A percentile compares a stretch with the other conserved stretches of the same genome.
Conservation (phyloP, 805 yeast species). For the Teunomyces lycoperdinae region DNA sequence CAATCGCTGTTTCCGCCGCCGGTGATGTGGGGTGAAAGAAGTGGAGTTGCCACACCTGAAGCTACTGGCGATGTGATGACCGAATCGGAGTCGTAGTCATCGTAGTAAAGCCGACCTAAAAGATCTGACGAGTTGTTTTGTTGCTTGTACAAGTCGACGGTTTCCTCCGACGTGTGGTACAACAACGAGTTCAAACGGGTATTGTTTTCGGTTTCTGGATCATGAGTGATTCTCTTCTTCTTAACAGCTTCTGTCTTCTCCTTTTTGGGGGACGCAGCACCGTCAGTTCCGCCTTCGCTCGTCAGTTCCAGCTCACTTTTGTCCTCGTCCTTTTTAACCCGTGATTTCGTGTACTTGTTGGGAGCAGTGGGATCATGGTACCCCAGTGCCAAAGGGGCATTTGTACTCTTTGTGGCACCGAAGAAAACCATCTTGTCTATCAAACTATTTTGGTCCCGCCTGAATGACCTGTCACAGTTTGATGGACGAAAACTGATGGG, state of each 20-base stretch:
- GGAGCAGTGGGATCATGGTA: slow-evolving; percentile 6
- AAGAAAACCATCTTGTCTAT: slow-evolving; percentile 3
- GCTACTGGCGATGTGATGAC: slow-evolving; percentile 15
- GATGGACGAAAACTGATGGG: neutral
- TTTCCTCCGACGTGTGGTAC: slow-evolving; percentile 37
- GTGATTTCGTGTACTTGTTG: slow-evolving; percentile 3
- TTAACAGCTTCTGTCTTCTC: slow-evolving; percentile 4
- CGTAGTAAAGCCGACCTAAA: slow-evolving; percentile 41
- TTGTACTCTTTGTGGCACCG: slow-evolving; percentile 2
- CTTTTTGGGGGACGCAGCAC: neutral
- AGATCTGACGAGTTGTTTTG: slow-evolving; percentile 40
- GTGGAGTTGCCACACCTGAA: slow-evolving; percentile 16
- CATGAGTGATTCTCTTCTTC: slow-evolving; percentile 3
- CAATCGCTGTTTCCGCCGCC: slow-evolving; percentile 7
- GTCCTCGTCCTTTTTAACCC: neutral
- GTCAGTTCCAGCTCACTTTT: neutral
- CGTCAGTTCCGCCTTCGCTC: neutral
- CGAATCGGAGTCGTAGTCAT: slow-evolving; percentile 38
- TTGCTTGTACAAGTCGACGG: slow-evolving; percentile 34
- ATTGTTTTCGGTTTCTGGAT: slow-evolving; percentile 29
- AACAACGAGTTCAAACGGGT: slow-evolving; percentile 38
- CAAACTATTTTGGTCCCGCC: neutral
- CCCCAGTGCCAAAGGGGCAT: slow-evolving; percentile 1
- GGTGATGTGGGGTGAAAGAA: slow-evolving; percentile 15
- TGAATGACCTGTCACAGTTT: neutral